These are phyloP conservation scores for Yarrowia galli DNA, from an alignment of 1,139 yeast species.

Conservation along the genomic window DNA sequence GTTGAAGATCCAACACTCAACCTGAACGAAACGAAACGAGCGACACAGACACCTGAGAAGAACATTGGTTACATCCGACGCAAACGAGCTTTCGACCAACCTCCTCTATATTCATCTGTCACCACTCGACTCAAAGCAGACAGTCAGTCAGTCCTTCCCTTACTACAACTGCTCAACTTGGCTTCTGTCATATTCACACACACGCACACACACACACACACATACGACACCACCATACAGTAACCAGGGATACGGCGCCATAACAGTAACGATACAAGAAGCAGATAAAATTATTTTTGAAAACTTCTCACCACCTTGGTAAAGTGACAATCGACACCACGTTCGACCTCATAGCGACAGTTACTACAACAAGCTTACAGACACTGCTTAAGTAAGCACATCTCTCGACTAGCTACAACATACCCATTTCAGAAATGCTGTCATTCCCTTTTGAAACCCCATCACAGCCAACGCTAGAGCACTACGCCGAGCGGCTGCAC, in stretches of 20 bases:
- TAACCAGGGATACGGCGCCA: too few species aligned
- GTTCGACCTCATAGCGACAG: background rate
- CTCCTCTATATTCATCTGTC: background rate
- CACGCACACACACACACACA: too few species aligned
- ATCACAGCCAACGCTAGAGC: constrained; percentile 29
- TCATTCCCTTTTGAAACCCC: constrained; percentile 30
- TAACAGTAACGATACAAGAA: too few species aligned
- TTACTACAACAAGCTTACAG: too few species aligned
- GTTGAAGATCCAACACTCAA: background rate
- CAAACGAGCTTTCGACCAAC: background rate
- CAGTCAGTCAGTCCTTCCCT: background rate
- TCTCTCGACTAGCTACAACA: background rate
- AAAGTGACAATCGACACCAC: background rate
- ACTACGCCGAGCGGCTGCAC: constrained; percentile 34
- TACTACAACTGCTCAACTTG: too few species aligned
- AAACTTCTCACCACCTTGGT: too few species aligned
- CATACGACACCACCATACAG: too few species aligned
- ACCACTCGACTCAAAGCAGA: background rate
- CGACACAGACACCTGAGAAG: too few species aligned
- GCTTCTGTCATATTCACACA: too few species aligned
- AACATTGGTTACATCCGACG: too few species aligned
- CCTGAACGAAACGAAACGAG: background rate
- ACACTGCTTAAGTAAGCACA: background rate
- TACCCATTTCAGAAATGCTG: background rate
- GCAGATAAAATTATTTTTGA: too few species aligned